Evolutionary conservation across 306 rosid species (phyloP), one percentile per base, ranked within the genome.

Genomic region (Medicago arabica): DNA sequence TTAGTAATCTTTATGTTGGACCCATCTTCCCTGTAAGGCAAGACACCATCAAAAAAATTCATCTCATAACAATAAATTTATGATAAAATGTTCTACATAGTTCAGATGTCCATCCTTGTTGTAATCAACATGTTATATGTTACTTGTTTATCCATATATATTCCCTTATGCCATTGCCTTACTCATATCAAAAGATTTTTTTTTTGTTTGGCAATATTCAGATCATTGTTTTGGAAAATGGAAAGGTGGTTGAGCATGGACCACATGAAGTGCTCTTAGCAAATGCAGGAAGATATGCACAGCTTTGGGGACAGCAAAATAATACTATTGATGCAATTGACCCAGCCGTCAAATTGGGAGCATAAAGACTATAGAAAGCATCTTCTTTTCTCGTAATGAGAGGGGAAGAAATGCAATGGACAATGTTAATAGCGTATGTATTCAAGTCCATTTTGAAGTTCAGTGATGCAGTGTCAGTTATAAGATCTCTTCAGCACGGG

Each of bases 241-340:
- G 98, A 75, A 87, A 87, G 89, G 98, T 92, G 75, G 44, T 92
- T 70, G 98, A 95, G 83, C 96, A 92, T 77, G 98, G 98, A 67
- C 86, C 97, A 63, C 97, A 95, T 82, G 98, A 95, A 75, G 84
- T 72, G 54, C 97, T 95, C 31, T 80, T 95, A 80, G 87, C 88
- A 6, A 86, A 89, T 57, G 91, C 83, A 5, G 98, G 97, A 86
- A 90, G 98, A 88, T 95, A 95, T 80, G 91, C 98, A 16, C 98
- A 95, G 82, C 93, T 95, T 38, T 95, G 98, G 98, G 93, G 88
- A 77, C 97, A 95, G 81, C 98, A 95, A 85, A 91, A 94, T 81
- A 95, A 73, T 86, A 80, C 97, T 17, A 46, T 92, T 17, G 97
- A 95, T 77, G 84, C 89, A 46, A 80, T 87, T 61, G 97, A 93